phyloP scores from a whole-genome alignment of 2,329 filamentous ascomycete species.

The Cladosporium sp. region DNA sequence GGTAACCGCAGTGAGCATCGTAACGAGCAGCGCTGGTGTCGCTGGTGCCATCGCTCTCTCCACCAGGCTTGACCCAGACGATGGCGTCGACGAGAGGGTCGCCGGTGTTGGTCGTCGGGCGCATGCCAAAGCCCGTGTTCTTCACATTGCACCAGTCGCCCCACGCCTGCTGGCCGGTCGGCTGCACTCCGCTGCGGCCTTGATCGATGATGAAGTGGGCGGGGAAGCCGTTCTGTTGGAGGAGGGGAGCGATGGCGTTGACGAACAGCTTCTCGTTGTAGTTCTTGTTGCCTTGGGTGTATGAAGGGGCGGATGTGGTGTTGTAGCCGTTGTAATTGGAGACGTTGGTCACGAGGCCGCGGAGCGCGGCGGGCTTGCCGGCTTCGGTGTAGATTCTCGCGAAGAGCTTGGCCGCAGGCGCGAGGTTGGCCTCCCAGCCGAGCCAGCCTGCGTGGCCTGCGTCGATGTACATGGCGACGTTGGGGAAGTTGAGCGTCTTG shows the following conservation, averaged over 20 bases:
- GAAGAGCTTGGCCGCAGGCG: constrained; percentile 47
- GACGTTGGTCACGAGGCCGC: constrained; percentile 55
- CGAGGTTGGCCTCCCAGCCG: constrained; percentile 58
- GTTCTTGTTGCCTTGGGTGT: constrained; percentile 44
- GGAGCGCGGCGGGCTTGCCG: constrained; percentile 43
- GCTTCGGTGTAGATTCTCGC: constrained; percentile 45
- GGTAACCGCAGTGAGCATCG: constrained; percentile 52
- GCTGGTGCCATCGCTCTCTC: constrained; percentile 49
- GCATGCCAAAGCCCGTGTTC: constrained; percentile 60
- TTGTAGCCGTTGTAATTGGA: constrained; percentile 57
- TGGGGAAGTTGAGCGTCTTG: constrained; percentile 53
- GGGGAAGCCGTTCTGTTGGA: constrained; percentile 45
- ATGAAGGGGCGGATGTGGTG: constrained; percentile 41
- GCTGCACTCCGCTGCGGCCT: constrained; percentile 61
- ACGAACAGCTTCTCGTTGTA: constrained; percentile 53
- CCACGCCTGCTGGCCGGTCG: constrained; percentile 52
- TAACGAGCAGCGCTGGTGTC: constrained; percentile 44
- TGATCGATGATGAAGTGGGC: constrained; percentile 54
- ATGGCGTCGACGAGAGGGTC: constrained; percentile 59
- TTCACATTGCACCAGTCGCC: constrained; percentile 67
- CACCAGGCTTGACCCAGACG: constrained; percentile 68
- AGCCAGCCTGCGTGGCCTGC: constrained; percentile 63
- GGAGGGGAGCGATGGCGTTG: constrained; percentile 48
- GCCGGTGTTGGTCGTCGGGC: constrained; percentile 60
- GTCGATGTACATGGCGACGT: constrained; percentile 62